Percentiles rank a stretch among this genome's conserved stretches.
Conservation (phyloP, 345 rosid species). For the Eucalyptus pauciflora region DNA sequence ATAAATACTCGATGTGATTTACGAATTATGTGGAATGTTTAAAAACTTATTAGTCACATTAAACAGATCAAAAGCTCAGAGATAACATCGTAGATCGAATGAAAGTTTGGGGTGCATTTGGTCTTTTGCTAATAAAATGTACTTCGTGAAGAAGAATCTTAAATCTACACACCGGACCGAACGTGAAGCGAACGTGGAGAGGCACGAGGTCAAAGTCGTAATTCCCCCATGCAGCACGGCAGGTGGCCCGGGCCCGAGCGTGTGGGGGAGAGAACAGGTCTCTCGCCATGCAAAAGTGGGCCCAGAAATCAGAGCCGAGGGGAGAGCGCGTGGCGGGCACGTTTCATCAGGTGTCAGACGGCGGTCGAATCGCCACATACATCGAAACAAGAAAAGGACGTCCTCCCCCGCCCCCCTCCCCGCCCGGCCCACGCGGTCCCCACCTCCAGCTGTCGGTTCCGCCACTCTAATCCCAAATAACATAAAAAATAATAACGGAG, state of each 20-base stretch:
- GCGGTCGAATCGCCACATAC: conserved; percentile 92
- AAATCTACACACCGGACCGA: not conserved
- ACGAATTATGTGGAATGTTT: not conserved
- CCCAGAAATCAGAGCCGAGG: not conserved
- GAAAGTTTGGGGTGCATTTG: rapidly evolving
- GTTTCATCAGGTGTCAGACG: conserved; percentile 27
- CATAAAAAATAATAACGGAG: not conserved
- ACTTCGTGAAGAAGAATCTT: not conserved
- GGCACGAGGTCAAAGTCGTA: not conserved
- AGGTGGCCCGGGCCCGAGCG: not conserved
- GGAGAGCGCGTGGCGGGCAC: conserved; percentile 54
- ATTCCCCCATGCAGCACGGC: not conserved
- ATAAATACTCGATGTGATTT: not conserved
- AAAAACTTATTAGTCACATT: no score
- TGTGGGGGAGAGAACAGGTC: not conserved
- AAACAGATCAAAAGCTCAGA: not conserved
- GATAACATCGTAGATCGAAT: rapidly evolving
- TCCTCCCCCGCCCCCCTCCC: not conserved
- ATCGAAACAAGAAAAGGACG: not conserved
- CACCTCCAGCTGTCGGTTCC: conserved; percentile 6
- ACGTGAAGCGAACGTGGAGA: not conserved
- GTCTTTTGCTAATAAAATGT: not conserved
- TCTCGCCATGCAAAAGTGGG: not conserved
- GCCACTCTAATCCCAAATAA: not conserved
- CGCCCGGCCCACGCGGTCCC: not conserved